phyloP scores from a whole-genome alignment of 148 eudicot genomes.

The Vaccinium darrowii region DNA sequence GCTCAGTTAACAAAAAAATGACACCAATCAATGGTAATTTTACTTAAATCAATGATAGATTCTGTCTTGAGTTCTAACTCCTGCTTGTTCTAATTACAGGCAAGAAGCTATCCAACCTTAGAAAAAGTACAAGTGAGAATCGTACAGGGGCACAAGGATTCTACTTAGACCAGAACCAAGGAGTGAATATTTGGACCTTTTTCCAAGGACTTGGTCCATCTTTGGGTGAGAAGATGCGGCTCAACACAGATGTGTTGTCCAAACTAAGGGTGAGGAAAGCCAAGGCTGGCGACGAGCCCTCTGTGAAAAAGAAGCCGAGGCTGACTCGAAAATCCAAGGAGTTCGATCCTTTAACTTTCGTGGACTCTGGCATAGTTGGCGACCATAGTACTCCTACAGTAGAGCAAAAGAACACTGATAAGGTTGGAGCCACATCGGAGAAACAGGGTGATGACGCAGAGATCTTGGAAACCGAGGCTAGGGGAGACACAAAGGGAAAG shows the following conservation, averaged over 20 bases:
- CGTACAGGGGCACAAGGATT: too few species aligned
- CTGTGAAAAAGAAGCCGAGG: neutral
- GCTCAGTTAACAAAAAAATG: too few species aligned
- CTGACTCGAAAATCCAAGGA: neutral
- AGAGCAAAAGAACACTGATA: neutral
- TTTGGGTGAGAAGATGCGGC: neutral
- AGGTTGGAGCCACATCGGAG: neutral
- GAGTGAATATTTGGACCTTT: neutral
- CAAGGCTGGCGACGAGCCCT: neutral
- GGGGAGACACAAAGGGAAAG: neutral
- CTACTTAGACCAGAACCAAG: too few species aligned
- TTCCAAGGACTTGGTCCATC: neutral
- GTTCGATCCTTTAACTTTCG: neutral
- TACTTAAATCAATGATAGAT: too few species aligned
- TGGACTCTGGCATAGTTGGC: neutral
- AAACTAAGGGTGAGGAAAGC: neutral
- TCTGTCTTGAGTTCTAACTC: too few species aligned
- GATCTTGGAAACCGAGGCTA: neutral
- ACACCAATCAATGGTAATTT: too few species aligned
- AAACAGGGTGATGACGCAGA: neutral
- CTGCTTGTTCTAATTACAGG: too few species aligned
- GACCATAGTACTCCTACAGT: neutral
- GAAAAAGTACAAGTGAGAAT: too few species aligned
- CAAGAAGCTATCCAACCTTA: too few species aligned
- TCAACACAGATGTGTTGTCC: neutral